phyloP scores from a whole-genome alignment of 2,329 filamentous ascomycete species.

The Myriosclerotinia duriaeana region DNA sequence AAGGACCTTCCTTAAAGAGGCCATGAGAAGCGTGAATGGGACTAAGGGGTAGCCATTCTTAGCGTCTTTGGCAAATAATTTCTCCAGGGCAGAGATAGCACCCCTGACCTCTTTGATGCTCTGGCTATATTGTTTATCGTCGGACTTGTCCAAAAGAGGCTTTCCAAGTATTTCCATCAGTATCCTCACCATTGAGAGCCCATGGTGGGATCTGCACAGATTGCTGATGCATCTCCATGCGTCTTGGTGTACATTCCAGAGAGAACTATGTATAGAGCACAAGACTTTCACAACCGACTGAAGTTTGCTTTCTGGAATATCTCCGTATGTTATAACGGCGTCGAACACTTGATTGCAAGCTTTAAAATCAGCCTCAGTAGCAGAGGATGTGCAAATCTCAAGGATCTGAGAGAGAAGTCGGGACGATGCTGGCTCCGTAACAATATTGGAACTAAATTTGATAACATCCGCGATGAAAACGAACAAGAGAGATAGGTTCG shows the following conservation, averaged over 20 bases:
- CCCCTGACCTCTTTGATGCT: constrained; percentile 59
- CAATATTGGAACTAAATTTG: constrained; percentile 73
- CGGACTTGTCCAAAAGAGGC: constrained; percentile 47
- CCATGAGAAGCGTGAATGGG: constrained; percentile 58
- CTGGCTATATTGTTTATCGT: constrained; percentile 47
- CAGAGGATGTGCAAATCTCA: constrained; percentile 67
- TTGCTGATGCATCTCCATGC: constrained; percentile 71
- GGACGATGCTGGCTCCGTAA: constrained; percentile 60
- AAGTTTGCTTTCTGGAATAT: constrained; percentile 63
- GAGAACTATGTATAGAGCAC: constrained; percentile 68
- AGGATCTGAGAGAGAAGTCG: constrained; percentile 62
- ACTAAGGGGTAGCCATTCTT: constrained; percentile 61
- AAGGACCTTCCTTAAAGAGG: constrained; percentile 55
- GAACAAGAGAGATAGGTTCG: constrained; percentile 64
- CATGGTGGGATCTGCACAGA: constrained; percentile 71
- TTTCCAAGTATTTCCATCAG: constrained; percentile 61
- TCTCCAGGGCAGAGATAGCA: constrained; percentile 61
- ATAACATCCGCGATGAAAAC: constrained; percentile 65
- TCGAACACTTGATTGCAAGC: constrained; percentile 68
- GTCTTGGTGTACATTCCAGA: constrained; percentile 58
- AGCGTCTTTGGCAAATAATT: constrained; percentile 58
- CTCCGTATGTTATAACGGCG: constrained; percentile 69
- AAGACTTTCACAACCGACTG: constrained; percentile 67
- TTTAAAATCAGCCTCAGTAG: constrained; percentile 61
- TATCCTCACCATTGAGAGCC: constrained; percentile 65